These are phyloP conservation scores for Phytophthora pistaciae DNA, from an alignment of 352 stramenopile species.

Conservation along the genomic window DNA sequence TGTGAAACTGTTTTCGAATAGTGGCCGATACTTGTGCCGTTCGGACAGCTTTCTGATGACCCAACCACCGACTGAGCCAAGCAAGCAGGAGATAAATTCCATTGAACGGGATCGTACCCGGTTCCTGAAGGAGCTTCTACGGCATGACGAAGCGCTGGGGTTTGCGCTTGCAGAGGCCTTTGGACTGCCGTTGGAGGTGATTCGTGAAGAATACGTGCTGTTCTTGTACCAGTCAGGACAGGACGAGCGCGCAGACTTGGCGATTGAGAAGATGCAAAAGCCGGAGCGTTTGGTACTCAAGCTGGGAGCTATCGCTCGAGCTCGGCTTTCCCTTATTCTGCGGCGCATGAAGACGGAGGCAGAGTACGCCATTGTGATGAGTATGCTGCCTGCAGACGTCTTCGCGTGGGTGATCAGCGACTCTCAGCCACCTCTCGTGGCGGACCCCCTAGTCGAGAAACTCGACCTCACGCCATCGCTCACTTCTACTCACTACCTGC, in stretches of 20 bases:
- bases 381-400: slow-evolving; percentile 79
- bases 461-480: slow-evolving; percentile 79
- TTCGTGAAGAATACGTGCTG: slow-evolving; percentile 83
- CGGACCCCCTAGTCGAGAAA: slow-evolving; percentile 69
- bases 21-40: slow-evolving; percentile 61
- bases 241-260: slow-evolving; percentile 74
- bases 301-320: slow-evolving; percentile 74
- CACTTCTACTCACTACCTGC: slow-evolving; percentile 75
- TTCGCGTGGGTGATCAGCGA: slow-evolving; percentile 80
- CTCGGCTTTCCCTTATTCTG: slow-evolving; percentile 77
- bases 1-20: slow-evolving; percentile 65
- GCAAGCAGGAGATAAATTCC: slow-evolving; percentile 32
- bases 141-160: slow-evolving; percentile 67
- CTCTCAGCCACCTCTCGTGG: slow-evolving; percentile 56
- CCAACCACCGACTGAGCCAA: slow-evolving; percentile 9
- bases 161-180: slow-evolving; percentile 83
- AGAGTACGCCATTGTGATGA: slow-evolving; percentile 86
- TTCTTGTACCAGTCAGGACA: slow-evolving; percentile 83
- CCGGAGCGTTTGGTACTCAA: slow-evolving; percentile 67
- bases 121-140: slow-evolving; percentile 80
- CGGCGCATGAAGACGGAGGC: slow-evolving; percentile 80
- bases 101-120: slow-evolving; percentile 60
- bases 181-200: slow-evolving; percentile 69
- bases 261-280: slow-evolving; percentile 78
- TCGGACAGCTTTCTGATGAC: slow-evolving; percentile 61